phyloP scores from a whole-genome alignment of 2,329 filamentous ascomycete species.

The Fusarium hostae region DNA sequence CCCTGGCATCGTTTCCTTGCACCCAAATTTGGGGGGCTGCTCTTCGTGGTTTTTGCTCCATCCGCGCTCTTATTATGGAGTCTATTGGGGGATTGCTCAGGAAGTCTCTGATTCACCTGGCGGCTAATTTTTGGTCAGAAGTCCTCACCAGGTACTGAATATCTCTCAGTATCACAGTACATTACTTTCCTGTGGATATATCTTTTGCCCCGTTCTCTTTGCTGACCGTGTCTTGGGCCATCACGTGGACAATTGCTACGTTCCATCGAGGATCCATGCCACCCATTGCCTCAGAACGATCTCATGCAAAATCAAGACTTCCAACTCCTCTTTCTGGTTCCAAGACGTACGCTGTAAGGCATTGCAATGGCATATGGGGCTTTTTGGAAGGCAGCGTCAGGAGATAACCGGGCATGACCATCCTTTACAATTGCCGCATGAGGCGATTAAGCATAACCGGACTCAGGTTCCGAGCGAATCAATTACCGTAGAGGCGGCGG shows the following conservation, averaged over 20 bases:
- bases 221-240: not conserved
- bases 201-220: conserved; percentile 13
- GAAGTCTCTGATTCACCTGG: conserved; percentile 5
- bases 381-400: conserved; percentile 5
- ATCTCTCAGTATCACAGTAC: not conserved
- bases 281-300: conserved; percentile 13
- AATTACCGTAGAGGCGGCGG: conserved; percentile 6
- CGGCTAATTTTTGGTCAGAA: conserved; percentile 9
- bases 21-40: conserved; percentile 4
- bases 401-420: conserved; percentile 29
- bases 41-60: conserved; percentile 8
- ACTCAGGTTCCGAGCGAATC: conserved; percentile 15
- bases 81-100: not conserved
- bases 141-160: not conserved
- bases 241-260: conserved; percentile 13
- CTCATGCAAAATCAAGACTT: conserved; percentile 4
- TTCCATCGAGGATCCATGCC: conserved; percentile 13
- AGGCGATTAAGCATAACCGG: conserved; percentile 13
- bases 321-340: not conserved
- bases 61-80: conserved; percentile 5
- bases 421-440: conserved; percentile 4
- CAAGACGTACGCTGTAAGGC: not conserved
- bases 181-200: conserved; percentile 15
- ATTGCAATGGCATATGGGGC: not conserved
- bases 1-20: conserved; percentile 7